Evolutionary conservation across 768 basidiomycete genomes (phyloP).

Genomic region (Fomitopsis serialis): DNA sequence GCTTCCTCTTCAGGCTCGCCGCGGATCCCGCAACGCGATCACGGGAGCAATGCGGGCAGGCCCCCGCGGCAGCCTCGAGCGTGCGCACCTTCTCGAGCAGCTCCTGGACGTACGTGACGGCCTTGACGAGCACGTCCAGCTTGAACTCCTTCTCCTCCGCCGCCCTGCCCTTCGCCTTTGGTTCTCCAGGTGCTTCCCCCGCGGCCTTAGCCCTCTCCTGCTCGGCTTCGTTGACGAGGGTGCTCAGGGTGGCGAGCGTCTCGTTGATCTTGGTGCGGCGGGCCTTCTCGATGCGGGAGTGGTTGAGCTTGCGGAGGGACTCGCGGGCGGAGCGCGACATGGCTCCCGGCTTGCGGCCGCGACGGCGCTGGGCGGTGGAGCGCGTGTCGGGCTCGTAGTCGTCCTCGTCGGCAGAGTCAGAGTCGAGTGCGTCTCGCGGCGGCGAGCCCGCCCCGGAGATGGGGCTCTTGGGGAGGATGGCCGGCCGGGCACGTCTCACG

Average conservation of each 20-base stretch:
- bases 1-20: slow-evolving; percentile 19
- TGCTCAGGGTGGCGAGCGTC: slow-evolving; percentile 70
- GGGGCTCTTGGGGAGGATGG: slow-evolving; percentile 18
- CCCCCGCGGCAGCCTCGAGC: slow-evolving; percentile 22
- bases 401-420: slow-evolving; percentile 24
- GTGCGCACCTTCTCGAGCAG: slow-evolving; percentile 49
- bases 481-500: slow-evolving; percentile 12
- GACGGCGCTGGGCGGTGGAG: slow-evolving; percentile 44
- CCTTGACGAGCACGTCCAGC: slow-evolving; percentile 81
- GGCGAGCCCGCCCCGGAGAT: slow-evolving; percentile 7
- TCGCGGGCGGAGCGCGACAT: slow-evolving; percentile 77
- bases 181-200: slow-evolving; percentile 34
- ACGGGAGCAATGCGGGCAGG: slow-evolving; percentile 11
- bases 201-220: slow-evolving; percentile 23
- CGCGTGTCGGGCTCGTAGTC: slow-evolving; percentile 23
- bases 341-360: slow-evolving; percentile 66
- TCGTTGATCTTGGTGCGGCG: slow-evolving; percentile 95
- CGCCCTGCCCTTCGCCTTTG: slow-evolving; percentile 61
- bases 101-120: slow-evolving; percentile 73
- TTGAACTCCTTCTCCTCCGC: slow-evolving; percentile 87
- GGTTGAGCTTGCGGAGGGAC: slow-evolving; percentile 86
- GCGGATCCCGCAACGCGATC: slow-evolving; percentile 1
- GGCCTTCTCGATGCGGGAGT: slow-evolving; percentile 92
- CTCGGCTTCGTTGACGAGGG: slow-evolving; percentile 53
- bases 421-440: slow-evolving; percentile 18